These are phyloP conservation scores for Chamaenerion angustifolium DNA, from an alignment of 345 rosid genomes.

Conservation along the genomic window DNA sequence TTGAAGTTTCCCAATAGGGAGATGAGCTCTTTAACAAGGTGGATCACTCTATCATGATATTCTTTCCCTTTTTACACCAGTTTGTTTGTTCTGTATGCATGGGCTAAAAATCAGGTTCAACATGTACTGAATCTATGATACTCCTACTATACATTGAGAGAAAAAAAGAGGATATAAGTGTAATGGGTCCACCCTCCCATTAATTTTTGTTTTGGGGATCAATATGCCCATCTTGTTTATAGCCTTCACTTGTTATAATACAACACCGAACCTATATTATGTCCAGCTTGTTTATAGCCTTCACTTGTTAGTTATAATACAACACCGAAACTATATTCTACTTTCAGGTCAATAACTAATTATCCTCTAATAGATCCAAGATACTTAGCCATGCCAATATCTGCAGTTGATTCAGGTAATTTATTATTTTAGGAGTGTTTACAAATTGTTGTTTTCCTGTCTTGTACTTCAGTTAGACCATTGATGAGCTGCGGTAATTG, in stretches of 20 bases:
- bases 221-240: neutral
- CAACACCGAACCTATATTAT: neutral
- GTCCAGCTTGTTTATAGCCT: neutral
- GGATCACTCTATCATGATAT: neutral
- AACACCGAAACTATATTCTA: neutral
- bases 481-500: neutral
- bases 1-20: constrained; percentile 2
- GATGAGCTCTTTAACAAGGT: neutral
- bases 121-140: too few species aligned
- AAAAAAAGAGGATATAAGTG: too few species aligned
- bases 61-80: neutral
- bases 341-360: constrained; percentile 11
- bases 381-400: constrained; percentile 16
- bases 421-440: neutral
- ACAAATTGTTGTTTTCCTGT: neutral
- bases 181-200: neutral
- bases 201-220: neutral
- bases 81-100: neutral
- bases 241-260: neutral
- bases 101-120: neutral
- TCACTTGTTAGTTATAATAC: neutral
- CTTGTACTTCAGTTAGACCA: neutral
- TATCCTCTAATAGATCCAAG: constrained; percentile 1
- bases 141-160: too few species aligned
- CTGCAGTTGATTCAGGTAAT: constrained; percentile 38